Conservation (phyloP, 1,139 yeast genomes). For the Candida sp. region DNA sequence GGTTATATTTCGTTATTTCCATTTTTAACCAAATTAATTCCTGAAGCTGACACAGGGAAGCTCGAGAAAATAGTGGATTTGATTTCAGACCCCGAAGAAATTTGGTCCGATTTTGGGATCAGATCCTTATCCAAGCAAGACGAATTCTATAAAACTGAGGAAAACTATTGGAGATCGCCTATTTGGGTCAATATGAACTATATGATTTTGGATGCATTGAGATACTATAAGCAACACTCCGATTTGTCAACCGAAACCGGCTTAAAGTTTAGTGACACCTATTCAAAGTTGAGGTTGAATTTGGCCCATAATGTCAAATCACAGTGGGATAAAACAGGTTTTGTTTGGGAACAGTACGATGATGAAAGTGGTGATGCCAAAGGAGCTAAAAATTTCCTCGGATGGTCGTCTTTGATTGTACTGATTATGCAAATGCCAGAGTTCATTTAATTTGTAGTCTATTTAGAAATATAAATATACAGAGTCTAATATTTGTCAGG, state of each 20-base stretch:
- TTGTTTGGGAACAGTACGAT: slow-evolving; percentile 89
- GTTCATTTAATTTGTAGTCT: not conserved
- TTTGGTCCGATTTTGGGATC: slow-evolving; percentile 81
- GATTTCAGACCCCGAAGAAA: slow-evolving; percentile 64
- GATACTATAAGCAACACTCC: slow-evolving; percentile 41
- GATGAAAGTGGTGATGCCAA: slow-evolving; percentile 71
- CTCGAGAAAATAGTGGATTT: slow-evolving; percentile 50
- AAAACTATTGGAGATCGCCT: slow-evolving; percentile 96
- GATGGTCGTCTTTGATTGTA: slow-evolving; percentile 88
- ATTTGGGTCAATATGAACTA: slow-evolving; percentile 93
- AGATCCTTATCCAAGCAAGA: slow-evolving; percentile 77
- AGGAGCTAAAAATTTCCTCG: slow-evolving; percentile 88
- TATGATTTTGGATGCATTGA: slow-evolving; percentile 67
- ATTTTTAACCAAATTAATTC: slow-evolving; percentile 68
- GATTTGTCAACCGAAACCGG: slow-evolving; percentile 27
- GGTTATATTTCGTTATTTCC: slow-evolving; percentile 92
- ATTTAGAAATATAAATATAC: not conserved
- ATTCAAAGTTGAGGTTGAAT: slow-evolving; percentile 58
- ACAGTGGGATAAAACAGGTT: slow-evolving; percentile 75
- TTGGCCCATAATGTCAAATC: slow-evolving; percentile 64
- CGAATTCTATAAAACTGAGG: slow-evolving; percentile 66
- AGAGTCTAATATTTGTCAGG: not conserved
- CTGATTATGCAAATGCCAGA: slow-evolving; percentile 82
- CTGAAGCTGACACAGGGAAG: slow-evolving; percentile 45
- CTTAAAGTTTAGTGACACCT: slow-evolving; percentile 36